Conservation (phyloP, 1,284 basidiomycete species). For the Marasmius sp. region DNA sequence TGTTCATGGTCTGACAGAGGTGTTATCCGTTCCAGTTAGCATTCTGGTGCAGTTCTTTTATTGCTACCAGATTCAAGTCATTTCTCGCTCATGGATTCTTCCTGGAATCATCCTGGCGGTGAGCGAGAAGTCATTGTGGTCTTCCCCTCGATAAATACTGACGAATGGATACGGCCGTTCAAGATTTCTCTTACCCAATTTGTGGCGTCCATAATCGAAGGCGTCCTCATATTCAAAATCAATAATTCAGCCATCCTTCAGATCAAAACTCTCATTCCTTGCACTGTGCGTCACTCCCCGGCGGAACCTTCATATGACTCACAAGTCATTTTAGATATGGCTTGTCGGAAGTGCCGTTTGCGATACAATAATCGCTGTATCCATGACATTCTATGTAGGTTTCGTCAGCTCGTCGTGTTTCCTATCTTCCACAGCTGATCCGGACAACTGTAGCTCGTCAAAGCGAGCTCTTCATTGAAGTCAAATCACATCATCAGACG, state of each 20-base stretch:
- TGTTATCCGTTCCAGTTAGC: background rate
- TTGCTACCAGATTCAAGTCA: constrained; percentile 6
- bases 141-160: background rate
- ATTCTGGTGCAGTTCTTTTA: constrained; percentile 8
- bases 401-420: background rate
- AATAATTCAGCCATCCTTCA: constrained; percentile 8
- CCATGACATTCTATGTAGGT: constrained; percentile 7
- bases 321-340: constrained; percentile 7
- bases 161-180: background rate
- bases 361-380: constrained; percentile 6
- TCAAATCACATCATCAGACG: background rate
- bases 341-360: constrained; percentile 4
- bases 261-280: constrained; percentile 2
- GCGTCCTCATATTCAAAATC: constrained; percentile 1
- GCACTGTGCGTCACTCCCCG: background rate
- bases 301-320: background rate
- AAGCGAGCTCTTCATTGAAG: background rate
- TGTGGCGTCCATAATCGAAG: constrained; percentile 1
- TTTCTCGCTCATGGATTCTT: constrained; percentile 2
- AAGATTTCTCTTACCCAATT: constrained; percentile 5
- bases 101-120: constrained; percentile 1
- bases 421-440: background rate
- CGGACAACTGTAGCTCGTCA: background rate
- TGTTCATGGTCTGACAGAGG: too few species aligned
- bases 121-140: background rate